These are phyloP conservation scores for Syncephalastrum sp. DNA, from an alignment of 371 early-diverging fungal species.

Conservation along the genomic window DNA sequence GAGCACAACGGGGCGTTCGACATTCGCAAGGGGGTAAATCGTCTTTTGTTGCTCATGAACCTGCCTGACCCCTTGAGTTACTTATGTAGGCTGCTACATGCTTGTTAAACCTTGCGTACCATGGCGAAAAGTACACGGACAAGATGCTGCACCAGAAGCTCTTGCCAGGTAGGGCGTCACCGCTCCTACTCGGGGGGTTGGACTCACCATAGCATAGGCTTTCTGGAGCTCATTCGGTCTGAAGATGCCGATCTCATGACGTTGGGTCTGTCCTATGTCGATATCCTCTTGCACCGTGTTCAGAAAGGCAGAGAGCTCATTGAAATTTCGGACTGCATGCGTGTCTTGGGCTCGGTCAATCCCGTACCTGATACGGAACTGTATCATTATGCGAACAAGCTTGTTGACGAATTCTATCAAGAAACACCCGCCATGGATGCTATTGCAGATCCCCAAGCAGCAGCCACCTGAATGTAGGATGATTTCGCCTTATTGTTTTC, in stretches of 20 bases:
- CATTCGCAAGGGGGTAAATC: conserved; percentile 61
- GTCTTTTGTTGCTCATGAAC: neutral
- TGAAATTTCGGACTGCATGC: conserved; percentile 17
- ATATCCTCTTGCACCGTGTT: conserved; percentile 37
- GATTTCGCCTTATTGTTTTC: neutral
- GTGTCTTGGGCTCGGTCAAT: conserved; percentile 19
- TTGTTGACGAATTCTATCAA: conserved; percentile 23
- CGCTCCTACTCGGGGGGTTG: no score
- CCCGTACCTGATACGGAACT: conserved; percentile 26
- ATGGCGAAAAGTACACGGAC: conserved; percentile 48
- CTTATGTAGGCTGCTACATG: conserved; percentile 50
- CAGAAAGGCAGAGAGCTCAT: conserved; percentile 23
- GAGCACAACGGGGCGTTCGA: conserved; percentile 57
- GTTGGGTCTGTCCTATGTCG: conserved; percentile 48
- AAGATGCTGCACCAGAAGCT: conserved; percentile 45
- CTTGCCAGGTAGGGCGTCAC: conserved; percentile 32
- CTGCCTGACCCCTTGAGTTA: neutral
- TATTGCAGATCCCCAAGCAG: no score
- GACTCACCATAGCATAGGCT: conserved; percentile 13
- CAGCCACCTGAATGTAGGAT: no score
- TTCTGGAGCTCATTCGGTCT: conserved; percentile 51
- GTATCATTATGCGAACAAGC: conserved; percentile 20
- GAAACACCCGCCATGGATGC: conserved; percentile 12
- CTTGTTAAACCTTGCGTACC: conserved; percentile 50
- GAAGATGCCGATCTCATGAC: conserved; percentile 47